Conservation (phyloP, 345 rosid genomes). For the Salix brachista region DNA sequence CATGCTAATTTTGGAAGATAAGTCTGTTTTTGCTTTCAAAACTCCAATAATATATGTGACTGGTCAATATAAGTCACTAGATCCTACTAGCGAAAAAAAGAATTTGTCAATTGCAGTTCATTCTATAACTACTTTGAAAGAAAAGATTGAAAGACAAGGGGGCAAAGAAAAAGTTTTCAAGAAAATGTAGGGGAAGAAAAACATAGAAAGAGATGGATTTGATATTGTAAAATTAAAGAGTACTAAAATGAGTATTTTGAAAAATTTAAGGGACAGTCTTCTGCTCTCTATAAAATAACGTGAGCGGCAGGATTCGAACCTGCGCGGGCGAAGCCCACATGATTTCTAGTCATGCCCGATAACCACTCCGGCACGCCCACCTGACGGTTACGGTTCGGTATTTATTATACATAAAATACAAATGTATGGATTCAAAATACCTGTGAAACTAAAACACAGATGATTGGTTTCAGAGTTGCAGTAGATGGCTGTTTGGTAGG, state of each 20-base stretch:
- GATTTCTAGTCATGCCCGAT: constrained; percentile 97
- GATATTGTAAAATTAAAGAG: no score
- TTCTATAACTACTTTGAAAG: no score
- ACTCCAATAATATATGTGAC: background rate
- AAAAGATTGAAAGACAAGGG: no score
- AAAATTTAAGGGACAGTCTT: no score
- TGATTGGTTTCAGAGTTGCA: background rate
- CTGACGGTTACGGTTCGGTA: fast-evolving
- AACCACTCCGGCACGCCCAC: constrained; percentile 96
- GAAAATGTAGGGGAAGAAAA: no score
- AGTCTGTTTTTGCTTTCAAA: background rate
- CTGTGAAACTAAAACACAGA: background rate
- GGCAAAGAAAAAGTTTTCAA: no score
- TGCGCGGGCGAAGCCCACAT: constrained; percentile 94
- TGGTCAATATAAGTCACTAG: constrained; percentile 6
- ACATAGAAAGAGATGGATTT: no score
- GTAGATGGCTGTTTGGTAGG: background rate
- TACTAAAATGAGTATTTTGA: no score
- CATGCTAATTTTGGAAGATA: constrained; percentile 14
- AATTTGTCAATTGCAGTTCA: background rate
- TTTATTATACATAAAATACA: fast-evolving
- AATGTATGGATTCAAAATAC: no score
- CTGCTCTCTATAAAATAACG: constrained; percentile 8
- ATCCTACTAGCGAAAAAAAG: background rate
- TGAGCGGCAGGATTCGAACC: constrained; percentile 78